Evolutionary conservation across 768 basidiomycete species (phyloP).

Genomic region (Mycena indigotica): DNA sequence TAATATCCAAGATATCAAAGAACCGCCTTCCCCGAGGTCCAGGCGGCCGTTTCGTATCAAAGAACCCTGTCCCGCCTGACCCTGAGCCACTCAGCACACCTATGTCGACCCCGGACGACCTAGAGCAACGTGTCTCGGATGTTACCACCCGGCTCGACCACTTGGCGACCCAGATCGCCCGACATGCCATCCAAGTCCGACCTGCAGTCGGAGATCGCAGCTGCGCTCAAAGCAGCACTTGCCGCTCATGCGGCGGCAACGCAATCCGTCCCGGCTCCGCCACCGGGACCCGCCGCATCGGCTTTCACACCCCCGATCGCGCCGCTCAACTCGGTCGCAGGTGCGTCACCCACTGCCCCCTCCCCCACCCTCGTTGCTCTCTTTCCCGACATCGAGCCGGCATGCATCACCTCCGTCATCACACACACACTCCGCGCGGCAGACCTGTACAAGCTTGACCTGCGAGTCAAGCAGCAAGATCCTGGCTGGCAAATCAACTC

Average conservation of each 20-base stretch:
- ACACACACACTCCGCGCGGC: conserved; percentile 17
- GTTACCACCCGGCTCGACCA: neutral
- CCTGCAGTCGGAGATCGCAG: neutral
- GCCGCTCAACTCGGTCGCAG: conserved; percentile 2
- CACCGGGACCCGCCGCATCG: neutral
- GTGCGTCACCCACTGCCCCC: conserved; percentile 7
- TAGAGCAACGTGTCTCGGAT: neutral
- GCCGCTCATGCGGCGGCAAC: neutral
- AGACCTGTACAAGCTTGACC: conserved; percentile 23
- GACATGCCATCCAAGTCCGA: neutral
- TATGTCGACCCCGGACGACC: neutral
- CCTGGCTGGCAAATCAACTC: neutral
- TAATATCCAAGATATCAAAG: neutral
- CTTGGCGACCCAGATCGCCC: neutral
- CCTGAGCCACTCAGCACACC: neutral
- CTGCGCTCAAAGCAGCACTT: neutral
- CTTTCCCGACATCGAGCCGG: conserved; percentile 26
- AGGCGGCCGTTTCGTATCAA: neutral
- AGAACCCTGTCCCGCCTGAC: neutral
- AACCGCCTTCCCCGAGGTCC: neutral
- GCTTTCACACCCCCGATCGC: neutral
- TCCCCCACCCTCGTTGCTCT: conserved; percentile 5
- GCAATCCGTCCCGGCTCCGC: neutral
- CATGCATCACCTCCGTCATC: conserved; percentile 15
- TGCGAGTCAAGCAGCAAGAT: neutral